These are phyloP conservation scores for Boletales sp. DNA, from an alignment of 768 basidiomycete species.

Conservation along the genomic window DNA sequence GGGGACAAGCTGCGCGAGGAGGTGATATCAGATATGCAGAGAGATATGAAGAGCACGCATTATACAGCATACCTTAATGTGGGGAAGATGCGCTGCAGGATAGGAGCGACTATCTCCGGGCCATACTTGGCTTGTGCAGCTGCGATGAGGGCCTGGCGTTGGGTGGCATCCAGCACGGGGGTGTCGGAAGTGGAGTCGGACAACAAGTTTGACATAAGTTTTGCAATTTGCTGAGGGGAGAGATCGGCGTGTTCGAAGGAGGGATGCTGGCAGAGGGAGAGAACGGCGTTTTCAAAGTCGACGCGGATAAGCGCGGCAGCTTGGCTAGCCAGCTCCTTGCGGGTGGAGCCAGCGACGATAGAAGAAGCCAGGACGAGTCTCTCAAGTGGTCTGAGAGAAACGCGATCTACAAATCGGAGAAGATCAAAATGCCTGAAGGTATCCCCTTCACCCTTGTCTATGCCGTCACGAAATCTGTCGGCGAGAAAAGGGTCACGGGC, in stretches of 20 bases:
- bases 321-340: constrained; percentile 54
- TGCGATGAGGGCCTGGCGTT: constrained; percentile 71
- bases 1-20: constrained; percentile 51
- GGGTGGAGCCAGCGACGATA: constrained; percentile 59
- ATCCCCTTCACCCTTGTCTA: constrained; percentile 86
- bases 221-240: constrained; percentile 67
- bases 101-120: constrained; percentile 67
- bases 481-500: constrained; percentile 88
- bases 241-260: constrained; percentile 82
- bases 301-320: constrained; percentile 66
- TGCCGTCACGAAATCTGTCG: constrained; percentile 85
- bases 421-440: constrained; percentile 82
- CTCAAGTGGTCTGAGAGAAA: constrained; percentile 78
- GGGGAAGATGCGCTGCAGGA: constrained; percentile 70
- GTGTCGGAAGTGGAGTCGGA: constrained; percentile 65
- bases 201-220: constrained; percentile 78
- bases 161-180: constrained; percentile 66
- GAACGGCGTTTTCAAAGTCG: constrained; percentile 76
- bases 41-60: constrained; percentile 9
- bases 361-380: constrained; percentile 73
- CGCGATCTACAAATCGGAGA: constrained; percentile 74
- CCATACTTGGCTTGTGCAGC: constrained; percentile 81
- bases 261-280: constrained; percentile 73
- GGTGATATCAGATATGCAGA: constrained; percentile 10
- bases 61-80: constrained; percentile 57